Evolutionary conservation across 202 grass and related monocot species (phyloP).

Genomic region (Zizania palustris): DNA sequence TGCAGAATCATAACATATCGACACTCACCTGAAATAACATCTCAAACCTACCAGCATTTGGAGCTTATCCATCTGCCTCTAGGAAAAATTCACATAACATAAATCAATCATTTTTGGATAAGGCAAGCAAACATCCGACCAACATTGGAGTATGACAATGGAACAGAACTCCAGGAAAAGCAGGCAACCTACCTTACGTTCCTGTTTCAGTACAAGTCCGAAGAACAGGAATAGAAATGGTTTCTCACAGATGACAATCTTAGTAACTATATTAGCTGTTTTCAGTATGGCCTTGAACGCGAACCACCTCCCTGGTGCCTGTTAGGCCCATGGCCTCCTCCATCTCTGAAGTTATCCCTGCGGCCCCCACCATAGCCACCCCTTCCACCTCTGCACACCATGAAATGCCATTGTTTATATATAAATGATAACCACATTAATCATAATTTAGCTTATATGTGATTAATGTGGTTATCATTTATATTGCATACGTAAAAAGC

Average conservation of each 20-base stretch:
- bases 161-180: conserved; percentile 56
- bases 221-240: conserved; percentile 84
- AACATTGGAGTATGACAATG: conserved; percentile 57
- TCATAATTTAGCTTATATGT: conserved; percentile 9
- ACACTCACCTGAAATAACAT: conserved; percentile 99
- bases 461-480: too few relatives aligned
- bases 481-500: too few relatives aligned
- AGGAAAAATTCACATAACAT: conserved; percentile 91
- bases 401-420: conserved; percentile 8
- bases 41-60: conserved; percentile 95
- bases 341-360: conserved; percentile 78
- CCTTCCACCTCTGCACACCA: conserved; percentile 61
- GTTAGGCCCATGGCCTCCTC: conserved; percentile 86
- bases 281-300: conserved; percentile 87
- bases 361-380: conserved; percentile 85
- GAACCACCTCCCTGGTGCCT: conserved; percentile 83
- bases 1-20: conserved; percentile 49
- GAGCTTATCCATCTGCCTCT: conserved; percentile 92
- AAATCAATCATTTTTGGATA: conserved; percentile 57
- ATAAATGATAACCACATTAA: conserved; percentile 21
- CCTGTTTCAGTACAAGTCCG: conserved; percentile 74
- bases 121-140: conserved; percentile 50
- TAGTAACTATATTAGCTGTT: conserved; percentile 61
- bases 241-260: conserved; percentile 78
- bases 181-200: conserved; percentile 85